Conservation (phyloP, 768 basidiomycete genomes). For the Auricularia cornea region DNA sequence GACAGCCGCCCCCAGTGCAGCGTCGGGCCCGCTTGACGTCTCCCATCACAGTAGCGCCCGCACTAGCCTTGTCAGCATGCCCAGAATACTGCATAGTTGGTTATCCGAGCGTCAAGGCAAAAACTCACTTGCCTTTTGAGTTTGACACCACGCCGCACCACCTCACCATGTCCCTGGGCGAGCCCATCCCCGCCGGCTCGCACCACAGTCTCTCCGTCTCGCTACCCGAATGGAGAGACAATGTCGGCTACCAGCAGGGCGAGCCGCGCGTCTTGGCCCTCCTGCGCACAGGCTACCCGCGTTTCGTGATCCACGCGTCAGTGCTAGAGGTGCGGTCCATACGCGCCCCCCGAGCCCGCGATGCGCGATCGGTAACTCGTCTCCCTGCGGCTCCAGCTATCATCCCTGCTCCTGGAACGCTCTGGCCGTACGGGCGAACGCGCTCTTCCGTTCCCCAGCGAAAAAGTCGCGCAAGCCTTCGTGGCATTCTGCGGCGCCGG, state of each 20-base stretch:
- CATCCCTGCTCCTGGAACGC: conserved; percentile 27
- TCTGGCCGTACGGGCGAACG: conserved; percentile 32
- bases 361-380: background rate
- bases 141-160: too few species aligned
- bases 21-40: too few species aligned
- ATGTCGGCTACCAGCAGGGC: conserved; percentile 40
- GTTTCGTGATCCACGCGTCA: conserved; percentile 41
- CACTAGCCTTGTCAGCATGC: too few species aligned
- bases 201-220: conserved; percentile 43
- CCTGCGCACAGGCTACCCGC: conserved; percentile 43
- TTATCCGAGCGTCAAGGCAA: too few species aligned
- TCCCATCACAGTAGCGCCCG: too few species aligned
- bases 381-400: conserved; percentile 24
- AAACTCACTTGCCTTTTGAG: too few species aligned
- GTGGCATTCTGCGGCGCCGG: conserved; percentile 24
- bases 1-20: too few species aligned
- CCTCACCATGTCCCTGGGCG: conserved; percentile 6
- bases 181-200: conserved; percentile 22
- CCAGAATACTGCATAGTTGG: too few species aligned
- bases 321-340: conserved; percentile 33
- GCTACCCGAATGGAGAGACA: conserved; percentile 41
- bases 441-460: conserved; percentile 35
- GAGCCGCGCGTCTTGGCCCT: conserved; percentile 31
- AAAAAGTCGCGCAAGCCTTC: conserved; percentile 28
- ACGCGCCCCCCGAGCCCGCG: too few species aligned